Percentiles rank a stretch among this genome's conserved stretches.
These are phyloP conservation scores for Cryptosporidium xiaoi DNA, from an alignment of 169 alveolate species.

Conservation along the genomic window DNA sequence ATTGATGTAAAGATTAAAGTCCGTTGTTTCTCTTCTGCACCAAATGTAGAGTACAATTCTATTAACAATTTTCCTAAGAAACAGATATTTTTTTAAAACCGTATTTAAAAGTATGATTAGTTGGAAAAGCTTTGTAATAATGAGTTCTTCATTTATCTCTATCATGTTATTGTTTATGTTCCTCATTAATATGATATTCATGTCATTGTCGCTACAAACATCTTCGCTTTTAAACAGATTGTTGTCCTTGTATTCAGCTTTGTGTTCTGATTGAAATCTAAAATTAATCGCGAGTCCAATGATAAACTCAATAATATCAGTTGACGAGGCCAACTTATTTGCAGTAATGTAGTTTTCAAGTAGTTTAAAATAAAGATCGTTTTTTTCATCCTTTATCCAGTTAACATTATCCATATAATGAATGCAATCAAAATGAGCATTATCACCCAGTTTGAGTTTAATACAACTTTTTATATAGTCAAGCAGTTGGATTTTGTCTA, in stretches of 20 bases:
- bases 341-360: conserved; percentile 21
- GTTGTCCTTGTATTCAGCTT: too few relatives aligned
- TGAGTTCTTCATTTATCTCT: neutral
- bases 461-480: conserved; percentile 1
- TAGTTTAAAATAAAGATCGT: neutral
- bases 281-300: neutral
- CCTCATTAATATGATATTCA: too few relatives aligned
- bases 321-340: neutral
- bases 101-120: conserved; percentile 17
- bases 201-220: too few relatives aligned
- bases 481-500: neutral
- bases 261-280: neutral
- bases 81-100: neutral
- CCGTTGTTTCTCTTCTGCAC: conserved; percentile 66
- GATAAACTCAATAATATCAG: conserved; percentile 1
- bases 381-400: neutral
- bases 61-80: neutral
- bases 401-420: neutral
- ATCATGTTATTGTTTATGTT: neutral
- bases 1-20: conserved; percentile 42
- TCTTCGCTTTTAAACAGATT: too few relatives aligned
- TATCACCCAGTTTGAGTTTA: neutral
- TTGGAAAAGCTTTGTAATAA: conserved; percentile 17
- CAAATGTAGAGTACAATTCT: conserved; percentile 43
- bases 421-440: neutral